Percentiles rank a stretch among this genome's conserved stretches.
Evolutionary conservation across 2,329 filamentous ascomycete genomes (phyloP).

Genomic region (Fusarium tupiense): DNA sequence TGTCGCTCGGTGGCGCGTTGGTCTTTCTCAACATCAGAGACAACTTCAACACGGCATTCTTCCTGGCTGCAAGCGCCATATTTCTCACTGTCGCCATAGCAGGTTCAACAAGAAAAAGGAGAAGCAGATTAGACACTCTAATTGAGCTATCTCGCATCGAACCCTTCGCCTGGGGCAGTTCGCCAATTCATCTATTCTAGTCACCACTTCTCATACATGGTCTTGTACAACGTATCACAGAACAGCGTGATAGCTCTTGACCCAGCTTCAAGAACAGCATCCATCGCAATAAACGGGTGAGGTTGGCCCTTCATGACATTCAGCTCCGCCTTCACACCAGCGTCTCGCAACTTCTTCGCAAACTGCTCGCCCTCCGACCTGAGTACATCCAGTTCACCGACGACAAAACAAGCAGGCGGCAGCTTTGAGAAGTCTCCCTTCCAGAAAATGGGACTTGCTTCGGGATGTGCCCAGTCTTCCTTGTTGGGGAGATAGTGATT

Average conservation of each 20-base stretch:
- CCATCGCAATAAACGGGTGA: constrained; percentile 22
- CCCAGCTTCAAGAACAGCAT: constrained; percentile 7
- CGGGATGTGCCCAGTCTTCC: neutral
- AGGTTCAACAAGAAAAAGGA: neutral
- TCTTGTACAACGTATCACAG: constrained; percentile 1
- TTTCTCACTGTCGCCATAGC: neutral
- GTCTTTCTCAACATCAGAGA: neutral
- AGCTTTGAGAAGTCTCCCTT: constrained; percentile 2
- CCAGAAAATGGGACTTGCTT: neutral
- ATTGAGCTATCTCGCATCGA: no score
- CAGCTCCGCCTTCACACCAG: neutral
- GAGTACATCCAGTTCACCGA: constrained; percentile 2
- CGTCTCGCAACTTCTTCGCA: neutral
- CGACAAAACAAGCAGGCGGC: constrained; percentile 12
- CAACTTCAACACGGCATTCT: neutral
- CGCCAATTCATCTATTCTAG: accelerated
- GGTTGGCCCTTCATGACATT: constrained; percentile 14
- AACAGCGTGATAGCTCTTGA: constrained; percentile 1
- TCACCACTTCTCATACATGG: constrained; percentile 6
- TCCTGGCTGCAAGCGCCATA: neutral
- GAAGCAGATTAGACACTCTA: no score
- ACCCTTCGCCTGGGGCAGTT: neutral
- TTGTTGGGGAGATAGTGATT: neutral
- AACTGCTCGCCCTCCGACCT: constrained; percentile 8
- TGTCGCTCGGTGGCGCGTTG: neutral